Base-by-base conservation (phyloP, 2,329 filamentous ascomycete species). In the Pyrenophora seminiperda region DNA sequence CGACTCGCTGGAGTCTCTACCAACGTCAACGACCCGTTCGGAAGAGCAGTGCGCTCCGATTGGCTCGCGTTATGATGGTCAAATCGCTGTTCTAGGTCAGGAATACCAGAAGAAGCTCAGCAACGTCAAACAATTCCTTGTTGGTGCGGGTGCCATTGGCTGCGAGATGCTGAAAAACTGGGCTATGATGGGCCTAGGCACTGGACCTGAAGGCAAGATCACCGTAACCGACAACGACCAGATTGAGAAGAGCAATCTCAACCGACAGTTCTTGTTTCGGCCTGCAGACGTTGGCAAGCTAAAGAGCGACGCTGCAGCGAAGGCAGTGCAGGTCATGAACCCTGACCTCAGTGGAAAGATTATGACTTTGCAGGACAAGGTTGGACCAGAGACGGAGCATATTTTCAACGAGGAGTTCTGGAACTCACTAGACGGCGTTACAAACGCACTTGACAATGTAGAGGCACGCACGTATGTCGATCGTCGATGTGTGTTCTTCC, bases 111-210 rank as follows among this genome's bases (percentile, higher is more conserved):
- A 96, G 42, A 97, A 96, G 80, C 83, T 99, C 61, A 84, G 88
- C 53, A 96, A 97, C 66, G 76, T 94, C 54, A 94, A 87, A 67
- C 86, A 97, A 66, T 99, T 99, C 79, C 81, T 99, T 47, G 94
- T 99, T 50, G 94, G 94, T 62, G 91, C 94, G 38, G 94, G 94
- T 65, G 94, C 95, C 57, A 99, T 99, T 72, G 94, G 94, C 37
- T 99, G 94, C 69, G 94, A 99, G 72, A 99, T 97, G 89, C 79
- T 99, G 62, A 99, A 99, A 84, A 97, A 97, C 75, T 99, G 94
- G 92, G 93, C 95, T 29, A 95, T 99, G 92, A 96, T 97, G 73
- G 94, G 94, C 61, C 80, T 99, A 22, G 93, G 88, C 36, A 90
- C 89, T 37, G 94, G 94, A 3, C 90, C 91, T 3, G 83, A 91